phyloP scores from a whole-genome alignment of 257 asterid species.

The Pogostemon cablin region DNA sequence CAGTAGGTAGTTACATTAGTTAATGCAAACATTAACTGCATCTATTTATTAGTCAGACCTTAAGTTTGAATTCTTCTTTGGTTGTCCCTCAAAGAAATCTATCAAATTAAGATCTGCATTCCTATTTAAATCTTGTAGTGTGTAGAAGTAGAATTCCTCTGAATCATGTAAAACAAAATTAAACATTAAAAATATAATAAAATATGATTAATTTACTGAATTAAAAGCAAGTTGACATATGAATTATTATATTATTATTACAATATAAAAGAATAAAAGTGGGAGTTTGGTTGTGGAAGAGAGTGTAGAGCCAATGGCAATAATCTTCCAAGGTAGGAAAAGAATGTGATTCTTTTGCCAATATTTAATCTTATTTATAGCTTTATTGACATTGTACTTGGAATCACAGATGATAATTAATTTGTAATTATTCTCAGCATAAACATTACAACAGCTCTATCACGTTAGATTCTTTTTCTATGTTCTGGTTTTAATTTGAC shows the following conservation, averaged over 20 bases:
- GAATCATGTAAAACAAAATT: too few species aligned
- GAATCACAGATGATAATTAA: constrained; percentile 1
- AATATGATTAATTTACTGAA: background rate
- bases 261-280: background rate
- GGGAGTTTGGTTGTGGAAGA: background rate
- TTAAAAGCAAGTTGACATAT: background rate
- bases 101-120: too few species aligned
- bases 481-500: background rate
- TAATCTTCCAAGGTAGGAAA: constrained; percentile 34
- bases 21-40: background rate
- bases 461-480: constrained; percentile 13
- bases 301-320: background rate
- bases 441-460: background rate
- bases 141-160: too few species aligned
- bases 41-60: background rate
- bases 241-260: background rate
- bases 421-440: constrained; percentile 14
- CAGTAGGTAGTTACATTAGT: background rate
- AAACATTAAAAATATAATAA: too few species aligned
- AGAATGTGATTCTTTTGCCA: constrained; percentile 34
- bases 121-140: too few species aligned
- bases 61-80: background rate
- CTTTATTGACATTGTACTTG: constrained; percentile 14
- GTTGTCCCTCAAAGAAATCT: too few species aligned
- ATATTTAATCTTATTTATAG: background rate